Evolutionary conservation across 805 yeast species (phyloP), one percentile per base, ranked within the genome.

Genomic region (Yarrowia keelungensis): DNA sequence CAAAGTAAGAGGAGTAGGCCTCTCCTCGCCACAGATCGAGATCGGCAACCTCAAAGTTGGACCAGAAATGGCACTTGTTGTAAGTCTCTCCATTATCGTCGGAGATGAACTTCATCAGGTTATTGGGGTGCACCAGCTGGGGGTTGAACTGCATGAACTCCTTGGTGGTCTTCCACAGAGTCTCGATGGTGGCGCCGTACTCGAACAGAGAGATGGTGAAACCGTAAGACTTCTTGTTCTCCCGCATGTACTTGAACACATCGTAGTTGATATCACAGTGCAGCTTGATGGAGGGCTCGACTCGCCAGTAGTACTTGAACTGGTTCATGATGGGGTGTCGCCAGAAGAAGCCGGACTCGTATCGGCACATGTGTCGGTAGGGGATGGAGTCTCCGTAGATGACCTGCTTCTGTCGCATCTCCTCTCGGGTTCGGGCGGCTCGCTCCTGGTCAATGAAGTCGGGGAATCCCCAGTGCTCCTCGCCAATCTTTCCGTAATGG

Each of bases 251-350:
- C 79, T 87, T 84, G 84, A 91, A 91, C 12, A 90, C 80, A 76
- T 91, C 97, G 77, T 89, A 89, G 73, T 87, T 87, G 69, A 92
- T 81, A 76, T 91, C 91, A 80, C 97, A 92, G 78, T 80, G 85
- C 71, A 90, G 83, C 76, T 85, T 84, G 73, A 88, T 86, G 73
- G 85, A 89, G 14, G 97, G 97, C 79, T 92, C 97, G 45, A 92
- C 93, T 78, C 97, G 87, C 97, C 97, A 92, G 82, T 91, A 91
- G 85, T 89, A 92, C 75, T 89, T 90, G 83, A 88, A 92, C 35
- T 87, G 85, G 70, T 82, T 79, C 78, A 92, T 75, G 62, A 87
- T 79, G 65, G 84, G 85, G 76, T 90, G 91, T 76, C 89, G 83
- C 85, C 87, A 91, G 81, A 91, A 89, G 77, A 89, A 89, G 0